Conservation (phyloP, 1,284 basidiomycete species). For the Leccinum angustisporum region DNA sequence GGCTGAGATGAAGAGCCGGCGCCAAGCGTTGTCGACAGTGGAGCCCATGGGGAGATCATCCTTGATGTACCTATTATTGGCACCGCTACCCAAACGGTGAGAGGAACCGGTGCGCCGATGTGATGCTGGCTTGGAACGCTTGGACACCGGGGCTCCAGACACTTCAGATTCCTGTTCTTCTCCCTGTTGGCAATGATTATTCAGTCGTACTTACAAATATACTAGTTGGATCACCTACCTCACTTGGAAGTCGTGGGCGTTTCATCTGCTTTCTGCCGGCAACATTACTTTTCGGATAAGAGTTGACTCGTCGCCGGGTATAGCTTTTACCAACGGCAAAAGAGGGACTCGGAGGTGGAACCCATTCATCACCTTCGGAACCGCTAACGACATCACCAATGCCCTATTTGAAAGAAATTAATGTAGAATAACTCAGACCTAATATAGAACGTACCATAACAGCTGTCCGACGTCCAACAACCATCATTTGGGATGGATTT, state of each 20-base stretch:
- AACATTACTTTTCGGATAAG: not conserved
- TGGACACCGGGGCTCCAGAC: not conserved
- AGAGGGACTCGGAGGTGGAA: not conserved
- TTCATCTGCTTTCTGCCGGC: not conserved
- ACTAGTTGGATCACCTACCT: not conserved
- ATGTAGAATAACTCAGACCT: not conserved
- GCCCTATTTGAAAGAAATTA: not conserved
- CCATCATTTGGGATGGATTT: not conserved
- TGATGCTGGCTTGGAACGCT: not conserved
- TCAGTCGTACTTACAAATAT: not conserved
- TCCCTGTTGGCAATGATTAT: not conserved
- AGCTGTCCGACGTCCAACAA: not conserved
- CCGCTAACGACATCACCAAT: not conserved
- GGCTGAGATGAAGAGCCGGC: constrained; percentile 1
- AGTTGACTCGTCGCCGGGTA: not conserved
- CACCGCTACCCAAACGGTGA: constrained; percentile 2
- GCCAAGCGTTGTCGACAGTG: constrained; percentile 1
- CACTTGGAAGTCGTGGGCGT: not conserved
- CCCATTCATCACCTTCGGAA: not conserved
- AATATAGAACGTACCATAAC: not conserved
- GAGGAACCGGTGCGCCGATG: not conserved
- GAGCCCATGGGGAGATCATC: constrained; percentile 2
- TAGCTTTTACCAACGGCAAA: not conserved
- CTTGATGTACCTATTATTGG: constrained; percentile 9
- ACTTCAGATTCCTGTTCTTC: not conserved